A percentile compares a stretch with the other conserved stretches of the same genome.
These are phyloP conservation scores for Cordyceps farinosa DNA, from an alignment of 2,329 filamentous ascomycete genomes.

Conservation along the genomic window DNA sequence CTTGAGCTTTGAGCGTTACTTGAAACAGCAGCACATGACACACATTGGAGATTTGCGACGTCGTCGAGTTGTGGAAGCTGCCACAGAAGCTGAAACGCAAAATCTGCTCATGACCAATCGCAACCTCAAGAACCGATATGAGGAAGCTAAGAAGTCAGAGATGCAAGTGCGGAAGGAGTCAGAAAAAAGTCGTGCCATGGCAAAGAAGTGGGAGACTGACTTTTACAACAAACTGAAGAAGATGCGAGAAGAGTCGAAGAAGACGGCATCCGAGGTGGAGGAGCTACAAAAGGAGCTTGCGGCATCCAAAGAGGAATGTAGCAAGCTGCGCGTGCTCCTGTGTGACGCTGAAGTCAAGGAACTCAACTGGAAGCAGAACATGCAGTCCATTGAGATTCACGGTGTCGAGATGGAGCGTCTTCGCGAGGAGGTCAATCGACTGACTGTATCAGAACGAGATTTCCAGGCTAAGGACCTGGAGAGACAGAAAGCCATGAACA, in stretches of 20 bases:
- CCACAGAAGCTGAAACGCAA: slow-evolving; percentile 77
- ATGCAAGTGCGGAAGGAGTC: slow-evolving; percentile 68
- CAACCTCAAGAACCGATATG: slow-evolving; percentile 66
- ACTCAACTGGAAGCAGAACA: slow-evolving; percentile 58
- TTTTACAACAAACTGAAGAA: slow-evolving; percentile 62
- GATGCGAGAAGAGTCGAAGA: slow-evolving; percentile 67
- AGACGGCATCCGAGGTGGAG: slow-evolving; percentile 56
- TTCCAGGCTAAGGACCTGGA: slow-evolving; percentile 62
- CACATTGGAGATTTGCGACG: slow-evolving; percentile 77
- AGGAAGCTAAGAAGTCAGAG: slow-evolving; percentile 68
- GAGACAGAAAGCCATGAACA: slow-evolving; percentile 53
- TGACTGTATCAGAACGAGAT: slow-evolving; percentile 59
- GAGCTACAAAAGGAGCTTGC: slow-evolving; percentile 56
- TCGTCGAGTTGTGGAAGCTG: slow-evolving; percentile 70
- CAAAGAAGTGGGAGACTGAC: slow-evolving; percentile 75
- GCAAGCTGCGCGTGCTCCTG: slow-evolving; percentile 62
- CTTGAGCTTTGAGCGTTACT: slow-evolving; percentile 76
- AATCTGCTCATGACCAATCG: slow-evolving; percentile 76
- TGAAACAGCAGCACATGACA: slow-evolving; percentile 78
- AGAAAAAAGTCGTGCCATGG: slow-evolving; percentile 66
- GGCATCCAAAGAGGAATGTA: slow-evolving; percentile 55
- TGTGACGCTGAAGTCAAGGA: slow-evolving; percentile 68
- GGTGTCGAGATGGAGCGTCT: slow-evolving; percentile 59
- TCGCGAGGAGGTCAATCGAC: slow-evolving; percentile 54
- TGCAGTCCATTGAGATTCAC: slow-evolving; percentile 60